Evolutionary conservation across 2,329 filamentous ascomycete genomes (phyloP).

Genomic region (Ophiostoma sp.): DNA sequence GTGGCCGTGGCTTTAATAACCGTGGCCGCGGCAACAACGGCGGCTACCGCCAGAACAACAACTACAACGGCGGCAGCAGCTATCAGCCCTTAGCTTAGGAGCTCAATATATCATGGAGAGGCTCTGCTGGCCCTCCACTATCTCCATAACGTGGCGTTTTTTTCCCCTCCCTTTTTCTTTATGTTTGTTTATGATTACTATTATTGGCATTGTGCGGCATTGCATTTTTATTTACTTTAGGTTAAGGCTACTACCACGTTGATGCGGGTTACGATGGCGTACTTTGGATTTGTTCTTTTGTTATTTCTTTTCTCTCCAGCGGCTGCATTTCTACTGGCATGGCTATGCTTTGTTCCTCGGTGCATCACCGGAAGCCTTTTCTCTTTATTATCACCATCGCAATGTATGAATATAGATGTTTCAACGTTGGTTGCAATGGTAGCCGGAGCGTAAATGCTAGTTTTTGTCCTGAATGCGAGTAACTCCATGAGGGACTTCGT

Average conservation of each 20-base stretch:
- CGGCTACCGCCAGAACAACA: constrained; percentile 24
- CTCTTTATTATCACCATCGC: neutral
- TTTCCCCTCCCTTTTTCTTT: neutral
- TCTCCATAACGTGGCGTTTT: neutral
- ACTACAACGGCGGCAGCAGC: constrained; percentile 12
- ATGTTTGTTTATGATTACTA: neutral
- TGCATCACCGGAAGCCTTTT: neutral
- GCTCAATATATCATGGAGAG: neutral
- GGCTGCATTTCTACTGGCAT: neutral
- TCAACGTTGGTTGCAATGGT: neutral
- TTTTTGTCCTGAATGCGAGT: neutral
- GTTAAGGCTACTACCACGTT: neutral
- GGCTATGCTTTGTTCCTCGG: neutral
- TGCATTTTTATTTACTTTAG: neutral
- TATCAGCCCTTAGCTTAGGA: neutral
- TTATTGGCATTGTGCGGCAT: neutral
- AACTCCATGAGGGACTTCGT: too few species aligned
- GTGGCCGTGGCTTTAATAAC: constrained; percentile 46
- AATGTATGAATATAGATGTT: neutral
- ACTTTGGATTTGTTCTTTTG: neutral
- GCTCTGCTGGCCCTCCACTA: too few species aligned
- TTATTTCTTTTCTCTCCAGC: neutral
- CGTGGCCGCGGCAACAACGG: constrained; percentile 66
- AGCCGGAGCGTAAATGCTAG: neutral
- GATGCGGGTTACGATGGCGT: constrained; percentile 8